Conservation (phyloP, 345 rosid species). For the Eutrema heterophyllum region DNA sequence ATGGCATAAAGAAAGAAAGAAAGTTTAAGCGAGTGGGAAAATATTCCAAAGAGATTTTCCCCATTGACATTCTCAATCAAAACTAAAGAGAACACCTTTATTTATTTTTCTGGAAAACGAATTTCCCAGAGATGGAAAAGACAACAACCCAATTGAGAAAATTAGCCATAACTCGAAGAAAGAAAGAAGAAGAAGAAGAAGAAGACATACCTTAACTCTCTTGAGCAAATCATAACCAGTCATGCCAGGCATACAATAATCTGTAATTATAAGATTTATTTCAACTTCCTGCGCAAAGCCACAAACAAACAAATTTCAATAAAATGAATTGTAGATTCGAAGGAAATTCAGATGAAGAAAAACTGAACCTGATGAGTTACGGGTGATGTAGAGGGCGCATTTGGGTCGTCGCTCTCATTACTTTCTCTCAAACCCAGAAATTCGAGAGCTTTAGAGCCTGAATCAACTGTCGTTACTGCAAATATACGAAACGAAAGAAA, state of each 20-base stretch:
- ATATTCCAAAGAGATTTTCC: constrained; percentile 19
- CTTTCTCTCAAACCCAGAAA: constrained; percentile 56
- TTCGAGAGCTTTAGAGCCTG: constrained; percentile 85
- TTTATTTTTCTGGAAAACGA: constrained; percentile 26
- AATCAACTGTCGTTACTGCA: constrained; percentile 87
- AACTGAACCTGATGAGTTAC: constrained; percentile 25
- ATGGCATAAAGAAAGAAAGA: neutral
- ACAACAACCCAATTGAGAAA: constrained; percentile 14
- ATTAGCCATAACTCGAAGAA: neutral
- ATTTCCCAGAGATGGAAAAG: constrained; percentile 21
- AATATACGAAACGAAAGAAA: neutral
- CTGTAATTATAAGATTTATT: constrained; percentile 82
- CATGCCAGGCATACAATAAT: constrained; percentile 98
- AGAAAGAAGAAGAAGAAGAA: neutral
- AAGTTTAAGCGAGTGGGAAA: constrained; percentile 1
- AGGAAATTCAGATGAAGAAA: neutral
- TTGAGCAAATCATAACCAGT: constrained; percentile 91
- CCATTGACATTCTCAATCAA: constrained; percentile 16
- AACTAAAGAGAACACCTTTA: neutral
- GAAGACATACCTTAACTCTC: constrained; percentile 58
- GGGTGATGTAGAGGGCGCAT: constrained; percentile 34
- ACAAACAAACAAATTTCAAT: neutral
- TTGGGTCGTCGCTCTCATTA: constrained; percentile 31
- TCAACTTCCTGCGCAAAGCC: constrained; percentile 34
- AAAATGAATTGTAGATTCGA: neutral